These are phyloP conservation scores for Stipa capillata DNA, from an alignment of 176 grass and related monocot species.

Conservation along the genomic window DNA sequence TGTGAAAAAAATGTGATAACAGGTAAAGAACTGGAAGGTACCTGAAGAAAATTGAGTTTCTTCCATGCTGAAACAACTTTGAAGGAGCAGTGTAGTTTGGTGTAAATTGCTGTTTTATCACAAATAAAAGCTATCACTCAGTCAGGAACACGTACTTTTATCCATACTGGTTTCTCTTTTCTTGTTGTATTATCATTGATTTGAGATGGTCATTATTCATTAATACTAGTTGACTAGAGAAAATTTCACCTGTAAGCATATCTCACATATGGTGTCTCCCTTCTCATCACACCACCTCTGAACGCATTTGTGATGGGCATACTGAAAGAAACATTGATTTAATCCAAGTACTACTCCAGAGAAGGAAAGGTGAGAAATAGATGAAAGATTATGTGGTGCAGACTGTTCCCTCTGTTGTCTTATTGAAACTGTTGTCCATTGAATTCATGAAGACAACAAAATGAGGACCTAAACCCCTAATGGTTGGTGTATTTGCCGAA, in stretches of 20 bases:
- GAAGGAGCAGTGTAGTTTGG: constrained; percentile 45
- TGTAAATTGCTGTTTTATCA: constrained; percentile 36
- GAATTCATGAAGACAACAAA: too few species aligned
- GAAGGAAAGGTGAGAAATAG: neutral
- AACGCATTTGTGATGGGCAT: constrained; percentile 67
- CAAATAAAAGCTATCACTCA: neutral
- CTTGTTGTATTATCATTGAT: neutral
- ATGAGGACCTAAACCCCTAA: too few species aligned
- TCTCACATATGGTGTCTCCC: constrained; percentile 77
- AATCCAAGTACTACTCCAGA: neutral
- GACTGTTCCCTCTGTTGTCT: too few species aligned
- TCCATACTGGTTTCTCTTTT: neutral
- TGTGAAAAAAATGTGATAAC: neutral
- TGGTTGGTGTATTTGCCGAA: too few species aligned
- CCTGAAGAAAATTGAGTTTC: constrained; percentile 58
- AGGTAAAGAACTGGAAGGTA: neutral
- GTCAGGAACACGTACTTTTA: neutral
- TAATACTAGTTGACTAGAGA: neutral
- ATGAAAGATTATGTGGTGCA: neutral
- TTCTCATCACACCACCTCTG: constrained; percentile 91
- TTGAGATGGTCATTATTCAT: neutral
- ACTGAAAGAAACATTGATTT: constrained; percentile 20
- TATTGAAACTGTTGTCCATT: too few species aligned
- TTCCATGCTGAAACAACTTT: constrained; percentile 44
- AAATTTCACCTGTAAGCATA: constrained; percentile 72